Base-by-base conservation (phyloP, 805 yeast species). In the Vanderwaltozyma verrucispora region DNA sequence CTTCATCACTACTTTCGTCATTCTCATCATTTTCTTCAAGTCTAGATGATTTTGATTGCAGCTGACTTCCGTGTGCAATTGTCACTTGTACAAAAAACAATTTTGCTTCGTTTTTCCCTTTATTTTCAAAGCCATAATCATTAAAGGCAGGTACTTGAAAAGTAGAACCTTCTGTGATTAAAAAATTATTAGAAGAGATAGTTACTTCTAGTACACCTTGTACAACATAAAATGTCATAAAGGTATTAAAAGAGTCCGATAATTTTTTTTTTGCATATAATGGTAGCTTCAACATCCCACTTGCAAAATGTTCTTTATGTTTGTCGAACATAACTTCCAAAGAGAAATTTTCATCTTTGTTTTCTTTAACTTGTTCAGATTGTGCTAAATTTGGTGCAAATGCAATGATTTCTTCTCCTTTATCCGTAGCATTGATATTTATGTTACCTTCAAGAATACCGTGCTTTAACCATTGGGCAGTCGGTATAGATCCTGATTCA, bases 111-210 rank as follows among this genome's bases (percentile, higher is more conserved):
- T 62, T 64, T 24, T 66, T 61, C 0, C 87, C 81, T 29, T 66
- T 68, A 51, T 84, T 84, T 33, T 68, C 69, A 45, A 87, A 69
- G 14, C 80, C 74, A 57, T 84, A 86, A 30, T 70, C 68, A 52
- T 82, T 83, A 5, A 79, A 80, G 62, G 80, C 72, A 1, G 96
- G 96, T 5, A 88, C 69, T 49, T 81, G 83, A 49, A 87, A 79
- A 4, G 89, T 73, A 37, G 94, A 80, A 1, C 95, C 95, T 38
- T 69, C 64, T 1, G 73, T 68, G 6, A 78, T 80, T 4, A 75
- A 60, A 53, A 87, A 83, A 17, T 63, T 67, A 16, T 67, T 68
- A 5, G 72, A 74, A 15, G 74, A 71, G 4, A 87, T 45, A 1
- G 76, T 72, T 2, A 83, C 88, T 49, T 83, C 84, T 8, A 84